Evolutionary conservation across 208 protist species (phyloP).

Genomic region (Trypanosoma caninum): DNA sequence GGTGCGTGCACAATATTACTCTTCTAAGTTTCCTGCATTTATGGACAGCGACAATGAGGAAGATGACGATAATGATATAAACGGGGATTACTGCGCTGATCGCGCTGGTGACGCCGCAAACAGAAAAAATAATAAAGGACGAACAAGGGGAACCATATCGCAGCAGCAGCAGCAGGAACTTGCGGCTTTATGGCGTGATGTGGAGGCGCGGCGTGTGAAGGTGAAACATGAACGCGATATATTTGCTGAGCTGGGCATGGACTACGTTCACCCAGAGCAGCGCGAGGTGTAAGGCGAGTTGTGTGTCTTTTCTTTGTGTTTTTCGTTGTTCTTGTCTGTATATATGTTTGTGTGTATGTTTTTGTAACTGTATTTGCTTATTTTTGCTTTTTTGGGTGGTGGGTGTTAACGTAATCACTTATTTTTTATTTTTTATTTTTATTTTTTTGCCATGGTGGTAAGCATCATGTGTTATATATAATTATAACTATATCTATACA

Average conservation of each 20-base stretch:
- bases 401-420: neutral
- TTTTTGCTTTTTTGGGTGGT: neutral
- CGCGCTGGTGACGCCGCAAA: slow-evolving; percentile 3
- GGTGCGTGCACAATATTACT: slow-evolving; percentile 57
- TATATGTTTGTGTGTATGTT: slow-evolving; percentile 3
- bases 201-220: slow-evolving; percentile 66
- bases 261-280: slow-evolving; percentile 69
- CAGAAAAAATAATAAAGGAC: slow-evolving; percentile 16
- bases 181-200: slow-evolving; percentile 37
- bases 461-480: no score
- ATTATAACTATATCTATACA: neutral
- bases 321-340: slow-evolving; percentile 5
- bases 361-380: neutral
- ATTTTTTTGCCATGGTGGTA: neutral
- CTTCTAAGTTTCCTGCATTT: slow-evolving; percentile 19
- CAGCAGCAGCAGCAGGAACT: slow-evolving; percentile 44
- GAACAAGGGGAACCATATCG: slow-evolving; percentile 14
- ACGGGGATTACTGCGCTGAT: slow-evolving; percentile 33
- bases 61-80: slow-evolving; percentile 20
- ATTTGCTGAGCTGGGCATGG: slow-evolving; percentile 73
- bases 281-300: slow-evolving; percentile 40
- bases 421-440: neutral
- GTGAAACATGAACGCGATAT: slow-evolving; percentile 67
- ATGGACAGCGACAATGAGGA: slow-evolving; percentile 24
- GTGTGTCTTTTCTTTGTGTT: neutral